Evolutionary conservation across 2,329 filamentous ascomycete species (phyloP).

Genomic region (Fusarium ambrosium): DNA sequence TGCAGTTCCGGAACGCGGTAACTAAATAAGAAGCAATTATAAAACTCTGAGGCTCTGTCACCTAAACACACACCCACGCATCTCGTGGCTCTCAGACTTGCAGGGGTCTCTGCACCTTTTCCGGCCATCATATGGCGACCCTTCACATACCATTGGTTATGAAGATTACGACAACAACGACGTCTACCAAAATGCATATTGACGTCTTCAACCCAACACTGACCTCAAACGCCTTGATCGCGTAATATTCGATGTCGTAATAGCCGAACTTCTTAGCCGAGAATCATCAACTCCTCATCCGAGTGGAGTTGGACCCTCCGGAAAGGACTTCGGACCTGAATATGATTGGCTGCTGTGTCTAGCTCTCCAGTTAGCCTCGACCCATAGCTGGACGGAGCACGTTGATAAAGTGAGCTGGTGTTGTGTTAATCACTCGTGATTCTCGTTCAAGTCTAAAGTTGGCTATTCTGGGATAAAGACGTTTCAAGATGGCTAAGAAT

Average conservation of each 20-base stretch:
- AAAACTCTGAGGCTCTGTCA: neutral
- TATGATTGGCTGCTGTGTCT: neutral
- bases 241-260: neutral
- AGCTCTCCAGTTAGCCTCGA: neutral
- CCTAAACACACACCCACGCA: neutral
- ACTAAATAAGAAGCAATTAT: neutral
- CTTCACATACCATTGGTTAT: neutral
- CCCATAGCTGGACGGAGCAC: neutral
- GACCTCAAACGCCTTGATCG: neutral
- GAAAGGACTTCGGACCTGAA: neutral
- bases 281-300: neutral
- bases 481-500: constrained; percentile 14
- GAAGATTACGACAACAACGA: neutral
- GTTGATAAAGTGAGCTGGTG: neutral
- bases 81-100: neutral
- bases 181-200: too few relatives aligned
- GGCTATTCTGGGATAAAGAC: neutral
- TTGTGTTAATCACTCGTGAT: constrained; percentile 4
- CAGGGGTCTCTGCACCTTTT: neutral
- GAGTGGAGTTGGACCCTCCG: constrained; percentile 2
- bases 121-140: neutral
- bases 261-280: constrained; percentile 4
- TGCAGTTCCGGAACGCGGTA: neutral
- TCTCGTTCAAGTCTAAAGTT: neutral
- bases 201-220: neutral